Evolutionary conservation across 176 grass and related monocot species (phyloP), one percentile per base, ranked within the genome.

Genomic region (Phragmites australis): DNA sequence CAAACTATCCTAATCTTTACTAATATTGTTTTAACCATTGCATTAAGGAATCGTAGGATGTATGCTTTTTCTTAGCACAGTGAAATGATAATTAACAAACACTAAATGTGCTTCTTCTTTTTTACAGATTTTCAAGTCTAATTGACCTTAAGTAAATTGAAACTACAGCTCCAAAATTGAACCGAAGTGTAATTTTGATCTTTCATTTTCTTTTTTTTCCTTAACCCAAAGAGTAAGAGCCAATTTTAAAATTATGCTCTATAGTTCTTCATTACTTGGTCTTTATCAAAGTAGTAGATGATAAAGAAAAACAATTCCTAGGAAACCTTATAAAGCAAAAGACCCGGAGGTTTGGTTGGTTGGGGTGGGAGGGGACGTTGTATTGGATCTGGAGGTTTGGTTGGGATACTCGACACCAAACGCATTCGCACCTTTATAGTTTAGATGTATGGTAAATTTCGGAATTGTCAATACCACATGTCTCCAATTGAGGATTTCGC

Each of bases 41-140:
- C 42, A 47, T 47, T 60, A 44, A 5, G 44, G 42, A 77, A 69
- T 29, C 34, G n/a, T 59, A 69, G 29, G 31, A 2, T 34, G 6
- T 21, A 69, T 47, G 8, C n/a, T 72, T 45, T 69, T 56, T 44
- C 46, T 47, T 58, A 37, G 19, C 11, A 46, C 8, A 34, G 6
- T 10, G 42, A 76, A 76, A 76, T 23, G 45, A 46, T 72, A 86
- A 27, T 53, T 46, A 15, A 85, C 45, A 83, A 79, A 43, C 4
- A 46, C 23, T 34, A 34, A 77, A 46, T 5, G 6, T 17, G 41
- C 19, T 76, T n/a, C n/a, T n/a, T n/a, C n/a, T 25, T 21, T 37
- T 6, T 25, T 14, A 17, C 12, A 53, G 77, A 49, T 77, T 67
- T 22, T 44, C 57, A 32, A 57, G 7, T 50, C n/a, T 37, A 37